Evolutionary conservation across 2,329 filamentous ascomycete species (phyloP), one percentile per base, ranked within the genome.

Genomic region (Westerdykella aurantiaca): DNA sequence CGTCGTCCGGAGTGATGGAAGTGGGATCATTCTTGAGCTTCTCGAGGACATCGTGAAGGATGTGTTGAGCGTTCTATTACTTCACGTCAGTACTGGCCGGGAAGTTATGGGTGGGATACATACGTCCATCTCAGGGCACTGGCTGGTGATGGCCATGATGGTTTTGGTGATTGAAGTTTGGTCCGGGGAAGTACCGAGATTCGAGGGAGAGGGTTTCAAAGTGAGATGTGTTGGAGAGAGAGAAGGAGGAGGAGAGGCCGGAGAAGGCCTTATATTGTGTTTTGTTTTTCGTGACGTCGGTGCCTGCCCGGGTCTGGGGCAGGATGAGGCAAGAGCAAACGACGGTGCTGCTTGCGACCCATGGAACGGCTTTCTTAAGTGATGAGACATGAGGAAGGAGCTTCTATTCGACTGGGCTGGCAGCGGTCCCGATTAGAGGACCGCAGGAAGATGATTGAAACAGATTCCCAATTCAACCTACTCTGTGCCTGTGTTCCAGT

Each of bases 1-100:
- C 58, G 42, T 66, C 63, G 25, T 61, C 60, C 11, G 53, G 45
- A 13, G 57, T 64, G 48, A 66, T 57, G 47, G 47, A 55, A 37
- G 46, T 44, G 9, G 61, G 53, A 13, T 61, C 44, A 3, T 47
- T 48, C 22, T 50, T 44, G 31, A 65, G 45, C 51, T 64, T 63
- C 13, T 51, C 35, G 21, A 58, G 38, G 38, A 57, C 47, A 33
- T 45, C 41, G 23, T 48, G 44, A 14, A 52, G 42, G 21, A 39
- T 38, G 29, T 46, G 31, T 29, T 50, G 34, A 33, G 38, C 37
- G 16, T 39, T 23, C 42, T 49, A 29, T 29, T 29, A 29, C 10
- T 29, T 29, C 25, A 12, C 9, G 25, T 29, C 11, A 29, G 25
- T 10, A 3, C 9, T 29, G 25, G 9, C 7, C 2, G 25, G 11